A percentile compares a stretch with the other conserved stretches of the same genome.
These are phyloP conservation scores for Podila verticillata DNA, from an alignment of 192 early-diverging fungal genomes.

Conservation along the genomic window DNA sequence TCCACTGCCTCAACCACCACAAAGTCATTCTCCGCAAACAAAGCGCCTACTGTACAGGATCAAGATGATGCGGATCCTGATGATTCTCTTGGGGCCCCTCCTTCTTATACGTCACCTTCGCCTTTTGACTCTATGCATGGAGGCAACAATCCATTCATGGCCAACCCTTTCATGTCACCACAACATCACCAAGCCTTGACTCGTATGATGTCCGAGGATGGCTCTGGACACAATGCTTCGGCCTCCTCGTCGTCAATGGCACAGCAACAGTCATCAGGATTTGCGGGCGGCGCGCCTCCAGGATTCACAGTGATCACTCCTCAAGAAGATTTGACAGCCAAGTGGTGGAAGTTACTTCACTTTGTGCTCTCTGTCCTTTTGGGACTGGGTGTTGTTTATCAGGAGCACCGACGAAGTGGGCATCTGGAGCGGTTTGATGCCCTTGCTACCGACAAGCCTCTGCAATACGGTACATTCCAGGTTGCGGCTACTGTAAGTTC, in stretches of 20 bases:
- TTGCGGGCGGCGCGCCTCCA: conserved; percentile 28
- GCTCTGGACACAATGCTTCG: conserved; percentile 8
- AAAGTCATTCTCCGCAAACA: not conserved
- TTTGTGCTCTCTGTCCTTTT: conserved; percentile 54
- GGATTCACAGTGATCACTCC: conserved; percentile 49
- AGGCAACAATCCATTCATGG: conserved; percentile 24
- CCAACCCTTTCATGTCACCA: conserved; percentile 19
- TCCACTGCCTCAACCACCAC: conserved; percentile 3
- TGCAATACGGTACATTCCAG: conserved; percentile 30
- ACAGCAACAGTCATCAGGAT: conserved; percentile 15
- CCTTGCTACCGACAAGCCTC: conserved; percentile 31
- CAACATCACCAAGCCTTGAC: conserved; percentile 33
- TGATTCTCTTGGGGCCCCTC: conserved; percentile 58
- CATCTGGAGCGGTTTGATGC: conserved; percentile 40
- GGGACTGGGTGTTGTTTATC: conserved; percentile 51
- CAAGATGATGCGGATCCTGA: conserved; percentile 58
- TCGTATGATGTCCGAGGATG: conserved; percentile 27
- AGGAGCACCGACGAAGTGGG: conserved; percentile 36
- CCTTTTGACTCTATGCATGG: conserved; percentile 5
- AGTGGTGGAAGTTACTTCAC: conserved; percentile 64
- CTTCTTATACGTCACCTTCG: conserved; percentile 3
- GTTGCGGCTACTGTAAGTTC: conserved; percentile 32
- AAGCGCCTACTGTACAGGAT: conserved; percentile 9
- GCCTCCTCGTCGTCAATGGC: conserved; percentile 5
- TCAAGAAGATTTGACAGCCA: conserved; percentile 41